Conservation (phyloP, 306 rosid species). For the Mimosa bimucronata region DNA sequence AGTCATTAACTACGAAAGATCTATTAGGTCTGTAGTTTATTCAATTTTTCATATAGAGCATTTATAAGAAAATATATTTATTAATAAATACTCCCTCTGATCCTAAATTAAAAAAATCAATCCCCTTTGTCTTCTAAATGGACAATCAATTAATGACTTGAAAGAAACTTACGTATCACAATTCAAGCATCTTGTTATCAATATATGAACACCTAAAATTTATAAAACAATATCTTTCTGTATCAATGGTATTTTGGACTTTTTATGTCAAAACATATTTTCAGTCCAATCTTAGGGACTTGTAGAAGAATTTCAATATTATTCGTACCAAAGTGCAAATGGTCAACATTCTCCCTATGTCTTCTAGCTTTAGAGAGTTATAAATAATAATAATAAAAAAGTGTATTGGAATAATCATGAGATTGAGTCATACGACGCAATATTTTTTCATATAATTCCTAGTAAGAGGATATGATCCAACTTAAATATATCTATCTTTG, state of each 20-base stretch:
- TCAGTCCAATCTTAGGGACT: not conserved
- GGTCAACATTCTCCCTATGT: not conserved
- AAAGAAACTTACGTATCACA: not conserved
- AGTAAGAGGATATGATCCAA: not conserved
- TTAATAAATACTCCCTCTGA: too few relatives aligned
- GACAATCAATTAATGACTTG: not conserved
- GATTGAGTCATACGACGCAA: too few relatives aligned
- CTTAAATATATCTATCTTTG: conserved; percentile 1
- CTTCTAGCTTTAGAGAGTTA: too few relatives aligned
- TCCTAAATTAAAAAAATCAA: too few relatives aligned
- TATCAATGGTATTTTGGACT: not conserved
- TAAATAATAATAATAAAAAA: too few relatives aligned
- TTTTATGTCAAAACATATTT: not conserved
- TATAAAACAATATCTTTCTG: not conserved
- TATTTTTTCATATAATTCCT: not conserved
- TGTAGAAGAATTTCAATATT: not conserved
- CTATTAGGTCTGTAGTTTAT: too few relatives aligned
- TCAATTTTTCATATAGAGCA: not conserved
- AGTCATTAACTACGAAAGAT: too few relatives aligned
- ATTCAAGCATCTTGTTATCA: not conserved
- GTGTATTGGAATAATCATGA: not conserved
- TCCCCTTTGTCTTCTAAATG: too few relatives aligned
- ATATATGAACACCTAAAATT: too few relatives aligned
- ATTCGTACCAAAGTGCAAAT: not conserved
- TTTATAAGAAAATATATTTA: not conserved